Evolutionary conservation across 495 filamentous ascomycete genomes (phyloP), one percentile per base, ranked within the genome.

Genomic region (Emericellopsis terricola): DNA sequence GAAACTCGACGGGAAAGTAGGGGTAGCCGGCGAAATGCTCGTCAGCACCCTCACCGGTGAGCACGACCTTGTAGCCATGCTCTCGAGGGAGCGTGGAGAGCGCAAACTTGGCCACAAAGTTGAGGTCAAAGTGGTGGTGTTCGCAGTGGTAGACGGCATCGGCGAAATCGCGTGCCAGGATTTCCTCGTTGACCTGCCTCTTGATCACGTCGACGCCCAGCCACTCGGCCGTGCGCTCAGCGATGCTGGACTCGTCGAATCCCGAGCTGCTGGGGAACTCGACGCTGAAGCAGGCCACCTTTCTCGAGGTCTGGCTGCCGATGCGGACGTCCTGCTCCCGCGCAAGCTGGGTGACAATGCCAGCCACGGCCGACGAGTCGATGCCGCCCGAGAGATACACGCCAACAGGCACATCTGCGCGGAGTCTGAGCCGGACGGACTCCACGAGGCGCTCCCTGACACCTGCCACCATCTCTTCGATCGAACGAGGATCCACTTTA

Each of bases 31-130:
- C 56, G 35, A 72, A 69, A 41, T 60, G 50, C 48, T 69, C 65
- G 40, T 69, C 65, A 6, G 64, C 46, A 14, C 67, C 67, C 46
- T 71, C 61, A 16, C 65, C 64, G 4, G 56, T 67, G 2, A 71
- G 47, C 8, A 69, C 47, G 6, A 68, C 64, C 34, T 65, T 65
- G 40, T 57, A 54, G 15, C 63, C 64, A 1, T 50, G 33, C 28
- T 61, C 48, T 10, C 50, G 49, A 1, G 56, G 53, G 3, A 56
- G 16, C 9, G 56, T 54, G 3, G 62, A 57, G 8, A 71, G 43
- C 4, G 52, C 59, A 29, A 58, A 50, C 42, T 58, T 63, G 28
- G 54, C 64, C 18, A 67, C 48, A 21, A 42, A 57, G 39, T 68
- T 66, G 14, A 68, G 55, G 41, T 69, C 59, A 2, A 43, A 36